Conservation (phyloP, 768 basidiomycete species). For the Auricularia cornea region DNA sequence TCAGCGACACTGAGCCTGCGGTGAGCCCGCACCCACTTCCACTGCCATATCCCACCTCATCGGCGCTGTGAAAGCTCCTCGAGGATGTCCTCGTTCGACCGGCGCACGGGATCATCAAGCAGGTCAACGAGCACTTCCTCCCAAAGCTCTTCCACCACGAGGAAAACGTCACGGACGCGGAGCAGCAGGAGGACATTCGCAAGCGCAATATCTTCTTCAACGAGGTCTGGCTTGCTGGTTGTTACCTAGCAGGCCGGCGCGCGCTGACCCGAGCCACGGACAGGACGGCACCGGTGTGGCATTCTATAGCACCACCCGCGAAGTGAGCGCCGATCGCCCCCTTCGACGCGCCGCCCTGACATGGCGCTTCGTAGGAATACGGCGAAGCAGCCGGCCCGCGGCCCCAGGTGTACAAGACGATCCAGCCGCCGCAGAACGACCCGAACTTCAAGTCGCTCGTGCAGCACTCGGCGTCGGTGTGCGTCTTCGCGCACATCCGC, state of each 20-base stretch:
- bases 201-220: conserved; percentile 20
- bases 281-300: conserved; percentile 7
- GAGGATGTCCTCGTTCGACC: conserved; percentile 22
- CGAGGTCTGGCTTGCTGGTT: not conserved
- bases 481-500: conserved; percentile 24
- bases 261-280: conserved; percentile 19
- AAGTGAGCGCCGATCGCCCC: not conserved
- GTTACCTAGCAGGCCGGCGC: conserved; percentile 10
- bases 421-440: conserved; percentile 20
- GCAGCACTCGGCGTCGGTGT: conserved; percentile 14
- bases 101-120: conserved; percentile 19
- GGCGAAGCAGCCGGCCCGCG: conserved; percentile 18
- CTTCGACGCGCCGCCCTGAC: not conserved
- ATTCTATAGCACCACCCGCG: not conserved
- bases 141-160: conserved; percentile 19
- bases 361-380: conserved; percentile 10
- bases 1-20: conserved; percentile 18
- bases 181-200: conserved; percentile 12
- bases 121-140: conserved; percentile 21
- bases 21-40: not conserved
- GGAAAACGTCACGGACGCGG: conserved; percentile 7
- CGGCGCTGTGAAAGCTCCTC: conserved; percentile 10
- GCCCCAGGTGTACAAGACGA: conserved; percentile 17
- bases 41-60: not conserved
- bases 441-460: conserved; percentile 16